Base-by-base conservation (phyloP, 2,329 filamentous ascomycete genomes). In the Teratosphaeriaceae sp. region DNA sequence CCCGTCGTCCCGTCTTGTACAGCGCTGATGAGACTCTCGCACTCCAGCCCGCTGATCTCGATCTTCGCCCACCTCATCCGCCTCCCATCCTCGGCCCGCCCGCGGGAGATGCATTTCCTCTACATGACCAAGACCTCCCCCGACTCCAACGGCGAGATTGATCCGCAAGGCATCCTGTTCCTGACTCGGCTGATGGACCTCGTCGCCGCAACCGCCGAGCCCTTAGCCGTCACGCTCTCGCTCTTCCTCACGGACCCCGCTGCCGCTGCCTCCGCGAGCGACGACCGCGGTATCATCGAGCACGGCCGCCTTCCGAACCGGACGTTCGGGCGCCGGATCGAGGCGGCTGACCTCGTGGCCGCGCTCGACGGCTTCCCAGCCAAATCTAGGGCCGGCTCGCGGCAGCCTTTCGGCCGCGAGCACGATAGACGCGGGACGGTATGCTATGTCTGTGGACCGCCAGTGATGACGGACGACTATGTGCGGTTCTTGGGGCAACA, bases 11-110 rank as follows among this genome's bases (percentile, higher is more conserved):
- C 12, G 15, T 24, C 38, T 2, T 15, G 22, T 46, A n/a, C 5
- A 16, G 9, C 15, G 9, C 26, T 39, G 15, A 27, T 20, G n/a
- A 19, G 33, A 9, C 7, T n/a, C 18, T n/a, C 24, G 8, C 24
- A 19, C 12, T 7, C 5, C 24, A 79, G 76, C 55, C 86, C 86
- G 0, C 66, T 90, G 4, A 76, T 88, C 43, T 86, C 84, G 42
- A 90, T 90, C 61, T 66, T 88, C 38, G 72, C 76, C 13, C 73
- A 76, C 47, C 67, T 88, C 5, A 52, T 63, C 31, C 45, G 51
- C 8, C 31, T 34, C 15, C 9, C 16, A 46, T 5, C 19, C 43
- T 0, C 16, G 43, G 7, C 56, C 16, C 23, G 52, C 41, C 66
- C 63, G 43, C 55, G 9, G 42, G 60, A 76, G 12, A 73, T 86